Evolutionary conservation across 2,329 filamentous ascomycete genomes (phyloP).

Genomic region (Colletotrichum sp.): DNA sequence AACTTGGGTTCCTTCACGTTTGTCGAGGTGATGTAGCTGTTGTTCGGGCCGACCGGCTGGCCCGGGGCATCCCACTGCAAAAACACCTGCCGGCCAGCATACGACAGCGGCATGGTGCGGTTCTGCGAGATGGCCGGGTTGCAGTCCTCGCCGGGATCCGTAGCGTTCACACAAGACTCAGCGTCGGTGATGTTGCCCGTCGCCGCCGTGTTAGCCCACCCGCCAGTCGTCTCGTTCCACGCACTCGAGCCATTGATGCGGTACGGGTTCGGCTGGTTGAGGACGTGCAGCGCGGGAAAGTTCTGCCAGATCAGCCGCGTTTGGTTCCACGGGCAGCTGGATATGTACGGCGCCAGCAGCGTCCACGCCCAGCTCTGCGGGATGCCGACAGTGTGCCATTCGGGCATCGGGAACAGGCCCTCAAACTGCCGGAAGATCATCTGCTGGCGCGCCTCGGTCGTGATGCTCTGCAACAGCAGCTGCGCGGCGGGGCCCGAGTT

Average conservation of each 20-base stretch:
- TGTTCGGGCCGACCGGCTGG: constrained; percentile 75
- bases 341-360: constrained; percentile 80
- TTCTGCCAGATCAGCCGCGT: constrained; percentile 86
- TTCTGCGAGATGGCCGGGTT: constrained; percentile 70
- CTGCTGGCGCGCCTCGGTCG: constrained; percentile 82
- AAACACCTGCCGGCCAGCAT: constrained; percentile 74
- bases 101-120: constrained; percentile 73
- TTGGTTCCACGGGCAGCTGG: constrained; percentile 73
- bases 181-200: constrained; percentile 46
- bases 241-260: constrained; percentile 67
- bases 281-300: constrained; percentile 73
- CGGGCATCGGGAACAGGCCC: constrained; percentile 80
- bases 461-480: constrained; percentile 76
- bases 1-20: constrained; percentile 65
- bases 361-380: constrained; percentile 89
- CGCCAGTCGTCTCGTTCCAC: constrained; percentile 68
- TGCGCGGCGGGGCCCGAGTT: constrained; percentile 77
- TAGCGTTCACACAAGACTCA: constrained; percentile 64
- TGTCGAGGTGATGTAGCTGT: constrained; percentile 75
- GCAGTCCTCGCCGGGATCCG: constrained; percentile 61
- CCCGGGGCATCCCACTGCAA: constrained; percentile 77
- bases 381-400: constrained; percentile 81
- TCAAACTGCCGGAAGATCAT: constrained; percentile 84
- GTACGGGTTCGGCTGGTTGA: constrained; percentile 79
- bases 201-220: constrained; percentile 60